Conservation (phyloP, 148 eudicot species). For the Amaranthus palmeri region DNA sequence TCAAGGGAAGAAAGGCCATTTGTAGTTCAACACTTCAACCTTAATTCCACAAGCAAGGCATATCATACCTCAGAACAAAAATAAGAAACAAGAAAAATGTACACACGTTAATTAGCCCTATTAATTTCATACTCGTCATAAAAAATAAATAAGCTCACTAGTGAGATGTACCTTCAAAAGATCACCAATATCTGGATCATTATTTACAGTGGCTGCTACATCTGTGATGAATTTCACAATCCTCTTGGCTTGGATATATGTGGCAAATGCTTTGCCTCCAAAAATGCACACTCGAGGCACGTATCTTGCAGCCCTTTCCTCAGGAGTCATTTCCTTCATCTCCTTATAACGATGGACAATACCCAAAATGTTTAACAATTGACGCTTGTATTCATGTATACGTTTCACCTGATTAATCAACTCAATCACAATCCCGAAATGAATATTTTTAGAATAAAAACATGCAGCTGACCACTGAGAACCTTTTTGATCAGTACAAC, state of each 20-base stretch:
- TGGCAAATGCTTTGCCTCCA: slow-evolving; percentile 98
- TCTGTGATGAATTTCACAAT: slow-evolving; percentile 93
- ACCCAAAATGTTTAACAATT: slow-evolving; percentile 80
- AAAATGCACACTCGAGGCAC: slow-evolving; percentile 91
- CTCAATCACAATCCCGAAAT: slow-evolving; percentile 9
- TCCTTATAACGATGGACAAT: slow-evolving; percentile 87
- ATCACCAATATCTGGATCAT: slow-evolving; percentile 91
- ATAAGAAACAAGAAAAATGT: neutral
- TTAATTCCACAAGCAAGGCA: neutral
- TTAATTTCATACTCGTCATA: neutral
- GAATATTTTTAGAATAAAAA: neutral
- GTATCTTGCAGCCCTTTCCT: slow-evolving; percentile 55
- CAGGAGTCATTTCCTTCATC: slow-evolving; percentile 88
- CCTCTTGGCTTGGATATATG: slow-evolving; percentile 92
- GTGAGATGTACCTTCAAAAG: slow-evolving; percentile 59
- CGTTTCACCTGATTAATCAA: slow-evolving; percentile 69
- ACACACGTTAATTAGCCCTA: neutral
- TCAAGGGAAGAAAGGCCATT: neutral
- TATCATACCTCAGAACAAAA: neutral
- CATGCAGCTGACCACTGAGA: slow-evolving; percentile 7
- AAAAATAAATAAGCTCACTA: neutral
- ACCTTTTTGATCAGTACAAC: neutral
- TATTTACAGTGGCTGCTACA: slow-evolving; percentile 81
- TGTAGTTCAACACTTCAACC: neutral
- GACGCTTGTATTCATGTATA: slow-evolving; percentile 94